These are phyloP conservation scores for Graphilbum sp. DNA, from an alignment of 2,329 filamentous ascomycete genomes.

Conservation along the genomic window DNA sequence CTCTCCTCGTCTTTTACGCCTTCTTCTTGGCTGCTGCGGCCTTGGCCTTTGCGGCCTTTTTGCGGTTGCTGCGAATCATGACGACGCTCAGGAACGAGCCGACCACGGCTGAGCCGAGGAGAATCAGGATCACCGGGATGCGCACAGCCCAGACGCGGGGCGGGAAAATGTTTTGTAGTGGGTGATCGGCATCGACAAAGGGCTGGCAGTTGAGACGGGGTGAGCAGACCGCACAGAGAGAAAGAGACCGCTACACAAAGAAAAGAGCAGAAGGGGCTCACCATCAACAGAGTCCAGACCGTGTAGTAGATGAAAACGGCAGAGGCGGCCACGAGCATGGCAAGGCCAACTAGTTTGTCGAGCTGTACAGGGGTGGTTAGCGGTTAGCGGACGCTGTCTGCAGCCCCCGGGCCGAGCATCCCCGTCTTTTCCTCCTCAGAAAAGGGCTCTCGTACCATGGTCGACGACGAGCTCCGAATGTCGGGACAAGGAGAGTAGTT, in stretches of 20 bases:
- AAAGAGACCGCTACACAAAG: too few relatives aligned
- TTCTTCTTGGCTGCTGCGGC: constrained; percentile 64
- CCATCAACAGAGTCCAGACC: constrained; percentile 95
- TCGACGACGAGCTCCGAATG: not conserved
- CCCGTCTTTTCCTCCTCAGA: too few relatives aligned
- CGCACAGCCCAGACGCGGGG: constrained; percentile 97
- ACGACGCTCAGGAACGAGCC: constrained; percentile 91
- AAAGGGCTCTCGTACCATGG: not conserved
- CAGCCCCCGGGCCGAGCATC: too few relatives aligned
- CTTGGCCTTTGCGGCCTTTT: constrained; percentile 90
- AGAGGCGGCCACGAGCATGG: constrained; percentile 50
- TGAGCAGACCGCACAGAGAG: constrained; percentile 1
- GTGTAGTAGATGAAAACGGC: constrained; percentile 74
- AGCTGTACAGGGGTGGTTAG: constrained; percentile 40
- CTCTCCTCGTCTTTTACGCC: too few relatives aligned
- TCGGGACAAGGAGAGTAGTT: too few relatives aligned
- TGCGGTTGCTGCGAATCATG: constrained; percentile 97
- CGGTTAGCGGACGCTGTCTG: too few relatives aligned
- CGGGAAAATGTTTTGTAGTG: constrained; percentile 87
- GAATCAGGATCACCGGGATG: constrained; percentile 89
- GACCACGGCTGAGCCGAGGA: constrained; percentile 82
- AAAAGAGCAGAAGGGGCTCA: constrained; percentile 24
- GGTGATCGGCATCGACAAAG: constrained; percentile 90
- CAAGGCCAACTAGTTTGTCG: constrained; percentile 62
- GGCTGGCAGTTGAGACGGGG: constrained; percentile 55